These are phyloP conservation scores for Russula earlei DNA, from an alignment of 768 basidiomycete genomes.

Conservation along the genomic window DNA sequence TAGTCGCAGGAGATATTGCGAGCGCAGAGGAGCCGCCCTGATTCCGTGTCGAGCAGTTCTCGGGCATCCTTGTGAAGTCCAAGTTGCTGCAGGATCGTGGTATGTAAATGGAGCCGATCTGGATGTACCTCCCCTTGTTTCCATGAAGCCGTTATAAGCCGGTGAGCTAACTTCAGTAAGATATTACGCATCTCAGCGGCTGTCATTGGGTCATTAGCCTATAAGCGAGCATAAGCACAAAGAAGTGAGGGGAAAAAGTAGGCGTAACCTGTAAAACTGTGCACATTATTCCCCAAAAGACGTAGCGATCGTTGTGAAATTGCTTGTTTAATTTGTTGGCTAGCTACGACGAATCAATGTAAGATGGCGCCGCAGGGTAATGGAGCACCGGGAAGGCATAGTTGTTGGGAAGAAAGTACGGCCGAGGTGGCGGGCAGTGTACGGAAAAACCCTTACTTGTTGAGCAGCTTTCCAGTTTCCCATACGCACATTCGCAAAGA, in stretches of 20 bases:
- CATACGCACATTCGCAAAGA: constrained; percentile 75
- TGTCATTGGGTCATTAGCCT: constrained; percentile 67
- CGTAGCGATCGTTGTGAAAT: constrained; percentile 71
- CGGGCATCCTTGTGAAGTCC: constrained; percentile 61
- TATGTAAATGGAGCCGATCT: constrained; percentile 72
- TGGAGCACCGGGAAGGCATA: not conserved
- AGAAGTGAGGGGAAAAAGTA: not conserved
- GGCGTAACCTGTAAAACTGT: constrained; percentile 62
- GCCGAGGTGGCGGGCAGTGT: not conserved
- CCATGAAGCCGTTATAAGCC: constrained; percentile 55
- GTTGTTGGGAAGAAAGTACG: not conserved
- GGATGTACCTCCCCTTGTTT: constrained; percentile 54
- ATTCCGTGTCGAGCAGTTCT: constrained; percentile 56
- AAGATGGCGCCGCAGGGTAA: not conserved
- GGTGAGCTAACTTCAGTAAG: constrained; percentile 68
- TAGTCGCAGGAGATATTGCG: constrained; percentile 70
- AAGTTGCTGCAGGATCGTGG: constrained; percentile 61
- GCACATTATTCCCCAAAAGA: constrained; percentile 78
- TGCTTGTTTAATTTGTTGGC: constrained; percentile 76
- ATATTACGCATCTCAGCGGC: constrained; percentile 52
- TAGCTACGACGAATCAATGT: constrained; percentile 36
- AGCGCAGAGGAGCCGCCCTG: constrained; percentile 56
- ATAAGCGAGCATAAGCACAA: not conserved
- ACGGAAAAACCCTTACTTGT: constrained; percentile 40
- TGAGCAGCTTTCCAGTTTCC: constrained; percentile 83